These are phyloP conservation scores for Bipolaris sorokiniana DNA, from an alignment of 2,329 filamentous ascomycete genomes.

Conservation along the genomic window DNA sequence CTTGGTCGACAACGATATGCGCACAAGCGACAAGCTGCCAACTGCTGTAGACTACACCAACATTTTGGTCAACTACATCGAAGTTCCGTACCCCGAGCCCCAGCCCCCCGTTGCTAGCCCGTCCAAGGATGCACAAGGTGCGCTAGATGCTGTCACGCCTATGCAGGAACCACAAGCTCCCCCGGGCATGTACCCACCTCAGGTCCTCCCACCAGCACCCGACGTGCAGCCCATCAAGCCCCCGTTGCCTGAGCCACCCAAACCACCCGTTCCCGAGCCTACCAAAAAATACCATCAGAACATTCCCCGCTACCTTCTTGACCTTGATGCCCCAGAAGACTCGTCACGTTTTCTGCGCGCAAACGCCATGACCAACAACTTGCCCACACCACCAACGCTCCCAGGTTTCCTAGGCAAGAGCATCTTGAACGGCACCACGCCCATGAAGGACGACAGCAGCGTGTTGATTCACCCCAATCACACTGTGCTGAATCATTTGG, in stretches of 20 bases:
- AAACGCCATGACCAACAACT: conserved; percentile 73
- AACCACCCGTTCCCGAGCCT: conserved; percentile 35
- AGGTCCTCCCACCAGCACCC: conserved; percentile 54
- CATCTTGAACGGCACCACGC: conserved; percentile 86
- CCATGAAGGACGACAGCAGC: conserved; percentile 97
- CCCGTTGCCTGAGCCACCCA: conserved; percentile 33
- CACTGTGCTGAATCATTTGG: conserved; percentile 93
- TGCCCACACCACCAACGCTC: conserved; percentile 82
- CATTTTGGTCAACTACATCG: conserved; percentile 97
- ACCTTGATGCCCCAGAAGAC: conserved; percentile 86
- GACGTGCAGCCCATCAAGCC: conserved; percentile 34
- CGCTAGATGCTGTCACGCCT: conserved; percentile 29
- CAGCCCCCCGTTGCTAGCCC: conserved; percentile 38
- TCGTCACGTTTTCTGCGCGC: conserved; percentile 76
- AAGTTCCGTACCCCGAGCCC: conserved; percentile 80
- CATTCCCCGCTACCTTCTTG: conserved; percentile 83
- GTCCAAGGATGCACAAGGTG: conserved; percentile 26
- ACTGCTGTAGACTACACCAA: conserved; percentile 98
- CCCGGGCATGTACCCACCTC: conserved; percentile 37
- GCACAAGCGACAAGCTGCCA: conserved; percentile 82
- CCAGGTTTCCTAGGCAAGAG: conserved; percentile 93
- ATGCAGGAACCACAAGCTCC: conserved; percentile 37
- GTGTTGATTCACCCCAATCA: conserved; percentile 97
- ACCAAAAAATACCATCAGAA: conserved; percentile 69
- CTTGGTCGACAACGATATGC: conserved; percentile 92